Conservation (phyloP, 805 yeast species). For the Kodamaea hsintzibuensis region DNA sequence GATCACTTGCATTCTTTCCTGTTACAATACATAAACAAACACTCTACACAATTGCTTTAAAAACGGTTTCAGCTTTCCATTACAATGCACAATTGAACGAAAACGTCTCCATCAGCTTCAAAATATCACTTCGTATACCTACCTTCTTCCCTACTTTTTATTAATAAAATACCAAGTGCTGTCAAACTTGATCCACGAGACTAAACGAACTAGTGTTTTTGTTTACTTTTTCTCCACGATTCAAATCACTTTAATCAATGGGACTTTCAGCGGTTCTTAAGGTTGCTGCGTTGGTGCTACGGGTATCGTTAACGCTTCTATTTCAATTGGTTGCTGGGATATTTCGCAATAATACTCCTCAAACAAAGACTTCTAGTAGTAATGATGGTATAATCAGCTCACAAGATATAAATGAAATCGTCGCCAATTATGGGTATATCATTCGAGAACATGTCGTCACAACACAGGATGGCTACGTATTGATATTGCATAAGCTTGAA, state of each 20-base stretch:
- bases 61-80: background rate
- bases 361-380: background rate
- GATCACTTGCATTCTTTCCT: background rate
- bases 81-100: background rate
- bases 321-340: constrained; percentile 1
- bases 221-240: background rate
- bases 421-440: constrained; percentile 22
- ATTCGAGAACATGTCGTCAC: constrained; percentile 31
- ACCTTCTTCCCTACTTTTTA: background rate
- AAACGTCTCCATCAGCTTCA: background rate
- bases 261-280: background rate
- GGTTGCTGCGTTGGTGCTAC: background rate
- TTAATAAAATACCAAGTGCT: background rate
- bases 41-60: background rate
- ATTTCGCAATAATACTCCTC: background rate
- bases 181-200: background rate
- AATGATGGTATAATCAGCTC: constrained; percentile 14
- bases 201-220: background rate
- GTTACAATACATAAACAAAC: background rate
- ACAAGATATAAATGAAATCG: constrained; percentile 26
- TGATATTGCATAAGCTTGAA: constrained; percentile 30
- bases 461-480: constrained; percentile 28
- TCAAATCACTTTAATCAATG: background rate
- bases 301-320: constrained; percentile 1
- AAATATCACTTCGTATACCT: background rate